Evolutionary conservation across 1,139 yeast species (phyloP), one percentile per base, ranked within the genome.

Genomic region (Saccharomyces hybrid): DNA sequence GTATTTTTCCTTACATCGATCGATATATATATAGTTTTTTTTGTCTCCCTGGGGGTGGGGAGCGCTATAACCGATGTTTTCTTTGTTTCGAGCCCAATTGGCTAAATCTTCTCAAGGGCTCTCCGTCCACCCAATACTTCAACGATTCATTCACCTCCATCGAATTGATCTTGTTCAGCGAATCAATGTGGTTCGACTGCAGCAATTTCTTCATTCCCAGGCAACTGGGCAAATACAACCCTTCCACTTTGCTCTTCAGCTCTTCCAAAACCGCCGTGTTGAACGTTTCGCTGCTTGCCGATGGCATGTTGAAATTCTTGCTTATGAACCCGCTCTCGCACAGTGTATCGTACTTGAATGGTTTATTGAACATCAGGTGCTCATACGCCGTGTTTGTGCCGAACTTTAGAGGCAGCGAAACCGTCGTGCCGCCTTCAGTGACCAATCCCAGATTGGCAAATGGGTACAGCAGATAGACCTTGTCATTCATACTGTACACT

Each of bases 381-480:
- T 88, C 95, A 54, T 84, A 77, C 26, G 95, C 84, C 62, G 77
- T 78, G 58, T 89, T 83, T 75, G 84, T 75, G 2, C 96, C 96
- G 58, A 89, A 75, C 65, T 95, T 78, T 62, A 76, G 71, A 47
- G 86, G 82, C 55, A 89, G 75, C 9, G 93, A 81, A 24, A 82
- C 80, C 8, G 90, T 82, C 2, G 89, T 75, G 5, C 84, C 89
- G 56, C 96, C 96, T 71, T 89, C 97, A 57, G 88, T 82, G 3
- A 87, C 93, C 63, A 89, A 78, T 2, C 96, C 96, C 64, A 89
- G 78, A 68, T 85, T 86, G 53, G 93, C 82, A 71, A 89, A 89
- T 14, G 97, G 96, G 28, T 86, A 78, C 66, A 85, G 77, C 57
- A 86, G 61, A 69, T 76, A 86, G 53, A 85, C 79, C 56, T 81